Evolutionary conservation across 1,139 yeast species (phyloP), one percentile per base, ranked within the genome.

Genomic region (Pichia sp.): DNA sequence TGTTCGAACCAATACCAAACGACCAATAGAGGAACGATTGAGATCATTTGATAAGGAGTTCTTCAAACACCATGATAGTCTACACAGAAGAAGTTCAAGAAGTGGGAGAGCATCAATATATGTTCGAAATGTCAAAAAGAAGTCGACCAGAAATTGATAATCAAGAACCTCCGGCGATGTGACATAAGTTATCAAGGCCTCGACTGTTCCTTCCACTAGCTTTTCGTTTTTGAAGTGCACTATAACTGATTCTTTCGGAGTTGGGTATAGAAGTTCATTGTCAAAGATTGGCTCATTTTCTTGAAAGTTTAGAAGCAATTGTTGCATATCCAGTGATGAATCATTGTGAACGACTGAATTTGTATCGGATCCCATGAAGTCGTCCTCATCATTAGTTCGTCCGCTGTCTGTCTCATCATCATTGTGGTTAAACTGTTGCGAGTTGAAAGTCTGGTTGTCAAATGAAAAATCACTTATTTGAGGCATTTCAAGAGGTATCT

Each of bases 161-260:
- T 90, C 95, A 30, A 90, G 80, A 7, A 85, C 78, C 46, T 81
- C 82, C 8, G 96, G 95, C 8, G 93, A 83, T 1, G 97, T 87
- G 54, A 92, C 71, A 60, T 87, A 85, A 3, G 85, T 85, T 6
- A 90, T 72, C 38, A 90, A 74, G 1, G 90, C 86, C 56, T 75
- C 71, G 26, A 66, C 60, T 10, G 70, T 67, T 23, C 67, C 70
- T 31, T 57, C 55, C 5, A 49, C 40, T 3, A 66, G 52, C 23
- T 53, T 36, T 1, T 43, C 54, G 13, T 50, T 56, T 36, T 60
- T 56, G 36, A 65, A 62, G 46, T 63, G 64, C 13, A 68, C 56
- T 38, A 67, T 66, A 47, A 63, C 68, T 2, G 69, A 64, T 48
- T 63, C 65, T 31, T 51, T 57, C 2, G 71, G 70, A 1, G 66